Percentiles rank a stretch among this genome's conserved stretches.
These are phyloP conservation scores for Porcisia hertigi DNA, from an alignment of 208 protist genomes.

Conservation along the genomic window DNA sequence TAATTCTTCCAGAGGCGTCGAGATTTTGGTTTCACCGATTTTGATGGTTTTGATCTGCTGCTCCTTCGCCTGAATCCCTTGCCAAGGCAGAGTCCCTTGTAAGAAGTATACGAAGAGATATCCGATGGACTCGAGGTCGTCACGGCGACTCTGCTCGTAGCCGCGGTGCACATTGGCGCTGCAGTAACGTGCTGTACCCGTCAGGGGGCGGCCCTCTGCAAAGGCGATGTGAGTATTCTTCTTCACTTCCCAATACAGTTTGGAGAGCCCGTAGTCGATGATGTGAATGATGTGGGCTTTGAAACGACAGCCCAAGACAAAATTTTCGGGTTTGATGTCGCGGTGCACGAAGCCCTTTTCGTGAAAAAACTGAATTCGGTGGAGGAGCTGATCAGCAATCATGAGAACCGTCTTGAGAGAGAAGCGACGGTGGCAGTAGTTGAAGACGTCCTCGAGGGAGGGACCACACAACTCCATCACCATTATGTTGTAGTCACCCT, in stretches of 20 bases:
- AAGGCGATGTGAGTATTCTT: constrained; percentile 98
- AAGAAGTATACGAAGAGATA: constrained; percentile 95
- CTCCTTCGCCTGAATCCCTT: constrained; percentile 86
- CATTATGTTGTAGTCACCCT: constrained; percentile 98
- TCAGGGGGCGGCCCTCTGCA: constrained; percentile 97
- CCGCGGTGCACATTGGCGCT: constrained; percentile 98
- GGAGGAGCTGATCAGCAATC: constrained; percentile 98
- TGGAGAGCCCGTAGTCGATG: constrained; percentile 99
- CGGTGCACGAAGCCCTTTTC: constrained; percentile 83
- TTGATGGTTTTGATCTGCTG: constrained; percentile 73
- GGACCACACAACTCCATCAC: constrained; percentile 92
- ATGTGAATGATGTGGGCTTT: constrained; percentile 89
- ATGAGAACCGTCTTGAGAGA: constrained; percentile 99
- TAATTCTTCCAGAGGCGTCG: constrained; percentile 63
- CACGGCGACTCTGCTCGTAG: constrained; percentile 94
- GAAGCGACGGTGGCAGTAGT: constrained; percentile 94
- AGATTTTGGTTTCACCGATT: constrained; percentile 87
- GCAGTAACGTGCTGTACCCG: constrained; percentile 99
- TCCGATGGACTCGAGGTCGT: constrained; percentile 94
- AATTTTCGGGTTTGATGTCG: constrained; percentile 93
- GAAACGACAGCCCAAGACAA: constrained; percentile 65
- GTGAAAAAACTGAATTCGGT: constrained; percentile 87
- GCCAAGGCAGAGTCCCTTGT: constrained; percentile 92
- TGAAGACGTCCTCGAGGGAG: constrained; percentile 90
- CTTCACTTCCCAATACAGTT: constrained; percentile 97